Evolutionary conservation across 768 basidiomycete genomes (phyloP), one percentile per base, ranked within the genome.

Genomic region (Pisolithus orientalis): DNA sequence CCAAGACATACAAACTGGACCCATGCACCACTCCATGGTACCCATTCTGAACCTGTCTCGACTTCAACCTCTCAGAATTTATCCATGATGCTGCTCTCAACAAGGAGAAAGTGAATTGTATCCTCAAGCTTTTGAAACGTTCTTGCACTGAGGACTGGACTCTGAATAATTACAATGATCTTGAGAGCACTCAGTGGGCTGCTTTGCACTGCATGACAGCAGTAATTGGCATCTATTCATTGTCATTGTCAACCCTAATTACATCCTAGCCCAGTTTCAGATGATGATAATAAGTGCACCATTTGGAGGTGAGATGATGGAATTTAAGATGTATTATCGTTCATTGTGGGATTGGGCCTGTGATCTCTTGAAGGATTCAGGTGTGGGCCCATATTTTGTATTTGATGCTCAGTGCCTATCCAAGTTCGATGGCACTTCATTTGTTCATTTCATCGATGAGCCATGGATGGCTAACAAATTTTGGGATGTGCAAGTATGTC

Each of bases 371-470:
- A 21, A 21, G 21, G 21, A 21, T 21, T 21, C 21, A 50, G 24
- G 39, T 50, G 5, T 50, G 21, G 49, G 38, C n/a, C 49, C 39
- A 6, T 17, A 40, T 40, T 7, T 40, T 40, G 17, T n/a, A 40
- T 40, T 40, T 5, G 53, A 54, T 47, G 53, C 39, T 1, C 38
- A 54, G 34, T 25, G 11, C 29, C 11, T 54, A 8, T 49, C 24
- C 17, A 51, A 44, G 17, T 40, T 47, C 7, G 39, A 54, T 17
- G 32, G 53, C 0, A 3, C 0, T 0, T 4, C 49, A 4, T 54
- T 51, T 37, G 47, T 51, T n/a, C 16, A 17, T 0, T 54, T 57
- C 14, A 39, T 46, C 8, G 16, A 44, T 44, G 53, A 57, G n/a
- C 53, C 50, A 7, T 57, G 56, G 51, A 57, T 44, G 5, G 53